A percentile compares a stretch with the other conserved stretches of the same genome.
These are phyloP conservation scores for Leucogyrophana mollusca DNA, from an alignment of 768 basidiomycete species.

Conservation along the genomic window DNA sequence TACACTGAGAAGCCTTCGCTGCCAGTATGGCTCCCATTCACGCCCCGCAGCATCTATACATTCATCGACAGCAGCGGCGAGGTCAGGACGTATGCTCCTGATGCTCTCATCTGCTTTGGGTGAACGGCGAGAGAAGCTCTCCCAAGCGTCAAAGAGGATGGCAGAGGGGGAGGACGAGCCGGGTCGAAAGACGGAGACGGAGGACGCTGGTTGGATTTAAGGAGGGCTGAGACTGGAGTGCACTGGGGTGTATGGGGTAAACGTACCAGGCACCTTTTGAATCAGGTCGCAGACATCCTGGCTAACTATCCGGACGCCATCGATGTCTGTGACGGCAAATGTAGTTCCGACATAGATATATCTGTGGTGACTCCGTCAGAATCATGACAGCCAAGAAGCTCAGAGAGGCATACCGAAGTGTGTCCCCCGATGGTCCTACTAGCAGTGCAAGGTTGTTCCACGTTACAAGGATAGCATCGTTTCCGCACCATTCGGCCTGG, in stretches of 20 bases:
- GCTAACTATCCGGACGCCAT: conserved; percentile 84
- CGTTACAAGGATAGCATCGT: conserved; percentile 87
- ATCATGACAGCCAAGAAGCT: conserved; percentile 6
- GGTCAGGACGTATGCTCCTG: conserved; percentile 81
- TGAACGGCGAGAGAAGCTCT: conserved; percentile 78
- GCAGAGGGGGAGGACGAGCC: conserved; percentile 92
- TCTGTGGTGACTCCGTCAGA: conserved; percentile 38
- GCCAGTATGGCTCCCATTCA: conserved; percentile 92
- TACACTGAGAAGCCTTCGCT: conserved; percentile 81
- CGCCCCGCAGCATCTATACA: conserved; percentile 92
- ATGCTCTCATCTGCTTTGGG: conserved; percentile 95
- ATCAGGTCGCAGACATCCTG: conserved; percentile 83
- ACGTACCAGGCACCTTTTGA: conserved; percentile 88
- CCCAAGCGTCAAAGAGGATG: conserved; percentile 90
- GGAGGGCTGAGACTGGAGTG: background rate
- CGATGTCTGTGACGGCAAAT: conserved; percentile 81
- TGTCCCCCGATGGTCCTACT: conserved; percentile 92
- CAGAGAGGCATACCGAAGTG: conserved; percentile 60
- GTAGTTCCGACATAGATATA: conserved; percentile 77
- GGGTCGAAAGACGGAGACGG: conserved; percentile 83
- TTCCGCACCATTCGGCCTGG: conserved; percentile 93
- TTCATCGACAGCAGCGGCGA: conserved; percentile 84
- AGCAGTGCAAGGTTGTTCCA: conserved; percentile 79
- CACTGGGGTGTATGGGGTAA: background rate
- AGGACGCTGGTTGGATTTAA: conserved; percentile 70